Conservation (phyloP, 2,329 filamentous ascomycete species). For the Ilyonectria sp. region DNA sequence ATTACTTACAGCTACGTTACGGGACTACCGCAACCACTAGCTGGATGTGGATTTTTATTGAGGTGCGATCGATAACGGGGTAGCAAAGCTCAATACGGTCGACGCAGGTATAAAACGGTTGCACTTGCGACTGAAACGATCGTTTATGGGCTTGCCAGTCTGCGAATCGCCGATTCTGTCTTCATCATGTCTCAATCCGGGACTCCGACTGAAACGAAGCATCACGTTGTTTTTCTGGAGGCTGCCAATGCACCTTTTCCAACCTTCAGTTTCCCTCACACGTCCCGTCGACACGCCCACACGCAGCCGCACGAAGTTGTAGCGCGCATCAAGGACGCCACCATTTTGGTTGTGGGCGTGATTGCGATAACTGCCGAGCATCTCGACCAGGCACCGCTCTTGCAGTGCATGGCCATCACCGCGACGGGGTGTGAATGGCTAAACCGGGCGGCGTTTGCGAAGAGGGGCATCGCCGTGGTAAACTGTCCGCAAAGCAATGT, state of each 20-base stretch:
- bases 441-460: background rate
- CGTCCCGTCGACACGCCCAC: background rate
- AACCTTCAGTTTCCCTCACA: slow-evolving; percentile 3
- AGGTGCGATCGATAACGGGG: too few species aligned
- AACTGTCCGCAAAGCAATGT: slow-evolving; percentile 12
- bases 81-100: too few species aligned
- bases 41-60: too few species aligned
- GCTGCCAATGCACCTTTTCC: background rate
- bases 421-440: slow-evolving; percentile 12
- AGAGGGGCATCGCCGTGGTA: slow-evolving; percentile 8
- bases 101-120: too few species aligned
- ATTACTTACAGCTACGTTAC: too few species aligned
- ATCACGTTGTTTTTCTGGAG: slow-evolving; percentile 14
- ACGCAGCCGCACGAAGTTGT: background rate
- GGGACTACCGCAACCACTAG: too few species aligned
- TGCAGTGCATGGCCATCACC: slow-evolving; percentile 7
- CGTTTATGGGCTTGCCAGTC: too few species aligned
- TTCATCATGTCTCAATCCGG: too few species aligned
- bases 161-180: too few species aligned
- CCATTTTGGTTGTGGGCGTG: background rate
- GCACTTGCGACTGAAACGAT: too few species aligned
- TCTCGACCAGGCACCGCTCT: background rate
- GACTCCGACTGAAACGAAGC: background rate
- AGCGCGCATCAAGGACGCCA: slow-evolving; percentile 16
- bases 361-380: slow-evolving; percentile 2